Conservation (phyloP, 352 stramenopile species). For the Phytopythium ostracodes region DNA sequence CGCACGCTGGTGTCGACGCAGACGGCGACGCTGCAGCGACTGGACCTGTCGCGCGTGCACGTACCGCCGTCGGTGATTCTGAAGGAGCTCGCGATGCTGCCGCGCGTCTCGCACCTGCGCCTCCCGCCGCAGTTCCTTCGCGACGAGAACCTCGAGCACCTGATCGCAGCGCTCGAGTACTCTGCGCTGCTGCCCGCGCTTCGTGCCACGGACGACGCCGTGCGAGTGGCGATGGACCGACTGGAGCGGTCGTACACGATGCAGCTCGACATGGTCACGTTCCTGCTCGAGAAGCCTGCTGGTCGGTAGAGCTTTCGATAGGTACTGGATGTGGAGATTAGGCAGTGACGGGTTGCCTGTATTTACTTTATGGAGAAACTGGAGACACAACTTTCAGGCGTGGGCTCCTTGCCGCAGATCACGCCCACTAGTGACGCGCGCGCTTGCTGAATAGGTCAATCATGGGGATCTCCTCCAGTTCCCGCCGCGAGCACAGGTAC, state of each 20-base stretch:
- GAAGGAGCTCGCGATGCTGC: slow-evolving; percentile 43
- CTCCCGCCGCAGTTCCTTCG: slow-evolving; percentile 59
- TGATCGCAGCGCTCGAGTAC: slow-evolving; percentile 63
- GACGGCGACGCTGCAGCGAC: slow-evolving; percentile 44
- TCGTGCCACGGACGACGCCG: slow-evolving; percentile 48
- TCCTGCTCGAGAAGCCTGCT: slow-evolving; percentile 35
- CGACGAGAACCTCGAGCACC: slow-evolving; percentile 71
- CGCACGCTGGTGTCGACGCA: slow-evolving; percentile 46
- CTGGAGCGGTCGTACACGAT: slow-evolving; percentile 65
- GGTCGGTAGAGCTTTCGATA: not conserved
- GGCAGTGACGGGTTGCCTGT: not conserved
- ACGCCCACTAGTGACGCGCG: slow-evolving; percentile 34
- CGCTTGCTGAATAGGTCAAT: slow-evolving; percentile 79
- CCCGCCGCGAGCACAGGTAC: slow-evolving; percentile 82
- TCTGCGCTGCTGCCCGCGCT: slow-evolving; percentile 41
- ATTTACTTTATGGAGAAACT: slow-evolving; percentile 1
- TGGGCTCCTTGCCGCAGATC: not conserved
- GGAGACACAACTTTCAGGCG: not conserved
- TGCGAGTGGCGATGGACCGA: slow-evolving; percentile 57
- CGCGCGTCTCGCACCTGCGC: slow-evolving; percentile 55
- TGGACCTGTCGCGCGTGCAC: slow-evolving; percentile 55
- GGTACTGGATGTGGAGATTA: not conserved
- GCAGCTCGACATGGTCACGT: slow-evolving; percentile 69
- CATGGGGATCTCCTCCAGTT: slow-evolving; percentile 88
- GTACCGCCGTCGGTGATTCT: slow-evolving; percentile 64